Conservation (phyloP, 2,329 filamentous ascomycete species). For the Trichothecium roseum region DNA sequence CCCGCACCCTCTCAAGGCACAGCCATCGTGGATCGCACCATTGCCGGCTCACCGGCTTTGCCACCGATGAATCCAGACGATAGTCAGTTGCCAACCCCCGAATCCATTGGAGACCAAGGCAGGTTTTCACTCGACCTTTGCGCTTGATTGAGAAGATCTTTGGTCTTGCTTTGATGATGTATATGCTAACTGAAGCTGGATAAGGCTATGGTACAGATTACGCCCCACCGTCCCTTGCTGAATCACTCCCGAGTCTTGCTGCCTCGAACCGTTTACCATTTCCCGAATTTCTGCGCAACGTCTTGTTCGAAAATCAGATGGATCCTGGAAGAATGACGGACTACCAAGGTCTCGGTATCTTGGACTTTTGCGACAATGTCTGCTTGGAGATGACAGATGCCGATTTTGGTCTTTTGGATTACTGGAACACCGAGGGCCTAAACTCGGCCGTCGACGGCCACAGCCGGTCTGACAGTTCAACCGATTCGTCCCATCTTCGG, state of each 20-base stretch:
- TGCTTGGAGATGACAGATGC: slow-evolving; percentile 40
- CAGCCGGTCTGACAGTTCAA: slow-evolving; percentile 22
- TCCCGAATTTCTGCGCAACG: slow-evolving; percentile 38
- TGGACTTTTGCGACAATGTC: slow-evolving; percentile 39
- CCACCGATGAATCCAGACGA: slow-evolving; percentile 17
- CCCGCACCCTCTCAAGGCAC: no score
- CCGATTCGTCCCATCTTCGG: slow-evolving; percentile 35
- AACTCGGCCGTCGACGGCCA: neutral
- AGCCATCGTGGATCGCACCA: no score
- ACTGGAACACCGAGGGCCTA: slow-evolving; percentile 32
- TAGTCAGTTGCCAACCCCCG: slow-evolving; percentile 22
- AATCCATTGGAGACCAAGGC: slow-evolving; percentile 19
- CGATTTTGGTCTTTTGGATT: slow-evolving; percentile 39
- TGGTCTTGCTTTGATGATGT: no score
- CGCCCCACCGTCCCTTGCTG: no score
- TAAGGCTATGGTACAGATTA: no score
- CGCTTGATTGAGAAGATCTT: neutral
- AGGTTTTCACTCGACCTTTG: slow-evolving; percentile 4
- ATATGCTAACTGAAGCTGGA: no score
- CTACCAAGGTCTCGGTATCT: slow-evolving; percentile 28
- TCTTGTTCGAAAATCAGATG: slow-evolving; percentile 35
- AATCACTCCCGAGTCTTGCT: no score
- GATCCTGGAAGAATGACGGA: slow-evolving; percentile 19
- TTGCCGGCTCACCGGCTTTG: neutral
- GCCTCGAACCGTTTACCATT: slow-evolving; percentile 28